Evolutionary conservation across 2,329 filamentous ascomycete species (phyloP), one percentile per base, ranked within the genome.

Genomic region (Fusarium sp.): DNA sequence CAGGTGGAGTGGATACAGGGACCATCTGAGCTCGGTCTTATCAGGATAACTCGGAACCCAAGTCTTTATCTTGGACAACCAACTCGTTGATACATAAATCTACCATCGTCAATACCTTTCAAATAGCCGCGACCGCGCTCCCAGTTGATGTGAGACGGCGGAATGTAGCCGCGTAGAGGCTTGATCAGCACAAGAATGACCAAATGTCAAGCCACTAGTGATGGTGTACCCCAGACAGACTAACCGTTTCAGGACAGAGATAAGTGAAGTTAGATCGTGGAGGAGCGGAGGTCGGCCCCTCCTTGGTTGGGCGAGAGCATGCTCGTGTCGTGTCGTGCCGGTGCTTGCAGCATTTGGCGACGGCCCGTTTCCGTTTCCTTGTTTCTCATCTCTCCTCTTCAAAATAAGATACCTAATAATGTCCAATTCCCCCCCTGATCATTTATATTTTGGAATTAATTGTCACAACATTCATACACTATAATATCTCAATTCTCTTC

Each of bases 181-280:
- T 13, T 17, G 60, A 65, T 65, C 60, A 65, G 40, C 62, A 50
- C 40, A 39, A 60, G 33, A 43, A 53, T 52, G 40, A 58, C 49
- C 24, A 8, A 57, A 63, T 49, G 40, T 44, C 58, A 50, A 65
- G 60, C 60, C 66, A 43, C 60, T 69, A 61, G 43, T 24, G 17
- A 22, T 42, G 36, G 52, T 50, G 61, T 52, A 64, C 67, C 67
- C 67, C 67, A 55, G 67, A 57, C 33, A 28, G 50, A 60, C 67
- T 70, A 70, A 50, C 67, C 34, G 10, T 18, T 60, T 71, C 42
- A 64, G 67, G 67, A 46, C 38, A 52, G n/a, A 60, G 66, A 69
- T 69, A 51, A 68, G 49, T 48, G 45, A 36, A 62, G 34, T 22
- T 39, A 65, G 49, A 70, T 69, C 66, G 66, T 69, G 63, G 67